Evolutionary conservation across 768 basidiomycete genomes (phyloP), one percentile per base, ranked within the genome.

Genomic region (Candolleomyces efflorescens): DNA sequence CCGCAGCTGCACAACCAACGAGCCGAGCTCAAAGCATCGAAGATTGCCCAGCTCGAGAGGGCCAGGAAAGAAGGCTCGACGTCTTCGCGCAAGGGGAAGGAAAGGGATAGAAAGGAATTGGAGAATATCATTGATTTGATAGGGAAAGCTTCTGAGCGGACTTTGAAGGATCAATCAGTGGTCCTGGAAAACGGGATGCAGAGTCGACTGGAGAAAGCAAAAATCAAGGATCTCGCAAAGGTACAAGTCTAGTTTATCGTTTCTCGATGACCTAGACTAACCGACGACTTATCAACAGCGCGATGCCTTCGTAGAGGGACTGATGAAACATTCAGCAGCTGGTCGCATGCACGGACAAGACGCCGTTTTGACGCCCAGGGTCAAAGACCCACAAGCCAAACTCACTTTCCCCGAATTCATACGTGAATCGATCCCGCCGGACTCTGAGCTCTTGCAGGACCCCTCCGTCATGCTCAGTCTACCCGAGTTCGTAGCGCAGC

Each of bases 1-100:
- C 95, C 96, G 0, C 94, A 96, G 68, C 71, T 98, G 43, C 84
- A 89, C 59, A 89, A 95, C 67, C 96, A 99, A 70, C 85, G 97
- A 0, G 93, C 91, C n/a, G 94, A 95, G 68, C 82, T 96, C 46
- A 87, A 87, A 64, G 79, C 79, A 5, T 74, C 82, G 23, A 90
- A 92, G 66, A 64, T 86, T 13, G 81, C 79, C n/a, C 80, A 92
- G 71, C 82, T 93, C 75, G 89, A 92, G 70, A 80, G 80, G 45
- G 92, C 90, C 4, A 73, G 82, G 45, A 72, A 72, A 54, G 74
- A 77, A 43, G 82, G 78, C 10, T 51, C 65, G 18, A 59, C 63
- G 7, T 65, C 67, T 7, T 61, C 54, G 17, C 45, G 70, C 66
- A 63, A 76, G 78, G 64, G 79, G 24, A 84, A 83, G 62, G 77